Evolutionary conservation across 345 rosid genomes (phyloP), one percentile per base, ranked within the genome.

Genomic region (Combretum micranthum): DNA sequence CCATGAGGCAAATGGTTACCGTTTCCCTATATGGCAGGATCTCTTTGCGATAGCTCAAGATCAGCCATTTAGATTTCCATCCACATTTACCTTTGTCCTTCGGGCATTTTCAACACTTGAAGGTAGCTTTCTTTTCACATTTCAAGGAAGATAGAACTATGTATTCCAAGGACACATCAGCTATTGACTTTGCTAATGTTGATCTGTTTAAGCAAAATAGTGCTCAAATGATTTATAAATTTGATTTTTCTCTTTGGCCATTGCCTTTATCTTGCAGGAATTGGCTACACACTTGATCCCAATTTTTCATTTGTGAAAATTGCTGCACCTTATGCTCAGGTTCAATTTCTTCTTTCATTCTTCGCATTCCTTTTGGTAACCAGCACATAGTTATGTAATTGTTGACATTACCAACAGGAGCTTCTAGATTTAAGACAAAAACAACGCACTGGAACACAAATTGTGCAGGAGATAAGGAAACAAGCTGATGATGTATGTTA

Each of bases 271-370:
- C 57, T 72, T 78, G 44, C 82, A 92, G 98, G 98, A 68, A 79
- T 93, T 3, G 97, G 97, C 18, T 78, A 83, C 80, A 80, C 55
- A 25, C 97, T 93, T 43, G 83, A 86, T 77, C 87, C 96, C 8
- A 56, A 92, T 55, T 92, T 92, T 64, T 84, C 96, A 62, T 88
- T 92, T 19, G 90, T 62, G 53, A 88, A 81, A 72, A 79, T 86
- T 67, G 95, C 98, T 3, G 93, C 96, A 61, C 98, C 98, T 50
- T 92, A 92, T 60, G 95, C 90, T 1, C 96, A 88, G 96, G 95
- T 84, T 56, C 67, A 23, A 50, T 52, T 52, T 12, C 43, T 52
- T 64, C 18, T 56, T 26, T 18, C 49, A 3, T 37, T 6, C 47
- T 17, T 19, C 16, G 5, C 4, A 21, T 44, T 52, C 12, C n/a